phyloP scores from a whole-genome alignment of 768 basidiomycete genomes.

The Leccinum uliginosum region DNA sequence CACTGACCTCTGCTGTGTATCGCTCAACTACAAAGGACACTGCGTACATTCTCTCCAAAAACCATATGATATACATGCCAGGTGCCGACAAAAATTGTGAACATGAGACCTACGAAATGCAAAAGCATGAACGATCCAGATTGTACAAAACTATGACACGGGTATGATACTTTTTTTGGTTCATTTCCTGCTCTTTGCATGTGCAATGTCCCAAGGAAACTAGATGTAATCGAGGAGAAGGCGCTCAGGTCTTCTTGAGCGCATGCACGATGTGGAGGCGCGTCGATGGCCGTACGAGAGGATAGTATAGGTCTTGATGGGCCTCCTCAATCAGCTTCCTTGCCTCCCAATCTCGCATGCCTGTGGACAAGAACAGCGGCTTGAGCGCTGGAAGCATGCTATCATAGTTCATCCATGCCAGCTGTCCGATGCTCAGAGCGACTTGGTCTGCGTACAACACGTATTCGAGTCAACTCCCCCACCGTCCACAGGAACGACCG shows the following conservation, averaged over 20 bases:
- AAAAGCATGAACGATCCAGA: constrained; percentile 81
- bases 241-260: constrained; percentile 26
- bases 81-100: background rate
- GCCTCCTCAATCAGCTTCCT: constrained; percentile 57
- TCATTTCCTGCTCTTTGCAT: constrained; percentile 7
- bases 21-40: background rate
- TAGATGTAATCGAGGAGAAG: background rate
- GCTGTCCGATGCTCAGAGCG: constrained; percentile 59
- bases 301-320: constrained; percentile 62
- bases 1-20: constrained; percentile 8
- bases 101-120: constrained; percentile 51
- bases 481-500: background rate
- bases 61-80: constrained; percentile 8
- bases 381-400: constrained; percentile 59
- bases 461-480: constrained; percentile 7
- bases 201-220: constrained; percentile 19
- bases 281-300: constrained; percentile 45
- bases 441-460: constrained; percentile 42
- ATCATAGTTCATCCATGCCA: constrained; percentile 74
- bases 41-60: background rate
- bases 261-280: constrained; percentile 61
- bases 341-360: constrained; percentile 49
- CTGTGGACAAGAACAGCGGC: constrained; percentile 52
- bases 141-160: constrained; percentile 19
- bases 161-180: constrained; percentile 28